Evolutionary conservation across 2,329 filamentous ascomycete species (phyloP), one percentile per base, ranked within the genome.

Genomic region (Clathrospora elynae): DNA sequence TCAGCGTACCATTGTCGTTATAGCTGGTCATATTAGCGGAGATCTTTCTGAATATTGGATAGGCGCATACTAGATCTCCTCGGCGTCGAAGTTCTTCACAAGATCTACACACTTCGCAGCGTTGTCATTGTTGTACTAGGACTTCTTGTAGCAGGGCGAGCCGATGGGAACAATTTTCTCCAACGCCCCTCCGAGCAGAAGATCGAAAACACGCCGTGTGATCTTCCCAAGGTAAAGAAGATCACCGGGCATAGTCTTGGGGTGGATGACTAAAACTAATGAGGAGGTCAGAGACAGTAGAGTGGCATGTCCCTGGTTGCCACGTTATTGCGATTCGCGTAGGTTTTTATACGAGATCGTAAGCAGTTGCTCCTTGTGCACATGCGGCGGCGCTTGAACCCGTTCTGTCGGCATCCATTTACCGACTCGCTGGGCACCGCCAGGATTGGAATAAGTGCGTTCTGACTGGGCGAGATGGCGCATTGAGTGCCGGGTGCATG

Each of bases 231-330:
- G 63, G 19, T 60, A 66, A 9, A 57, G 29, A 1, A 36, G n/a
- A 34, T 66, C 63, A 3, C 62, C 58, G 11, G 63, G 63, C 45
- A 57, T 57, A 0, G 59, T 62, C 42, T 65, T 66, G 53, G 3
- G 23, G 37, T 16, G 24, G 17, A 31, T 26, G 19, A 25, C 32
- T 39, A 22, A 17, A 18, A 13, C 20, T 26, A 12, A 28, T 14
- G 14, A 14, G 22, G 8, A 37, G n/a, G 22, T 20, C 18, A n/a
- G 38, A 46, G 33, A 33, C 23, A 24, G 31, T 19, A 35, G 12
- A 25, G 33, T 28, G 20, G 32, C 14, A 20, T 13, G 23, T 11
- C 35, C 46, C 17, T 31, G 24, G 9, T 10, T 33, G 16, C 30
- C 17, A 41, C 26, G 28, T 52, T 40, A 24, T n/a, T 43, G 40